Conservation (phyloP, 2,329 filamentous ascomycete species). For the Fusarium zealandicum region DNA sequence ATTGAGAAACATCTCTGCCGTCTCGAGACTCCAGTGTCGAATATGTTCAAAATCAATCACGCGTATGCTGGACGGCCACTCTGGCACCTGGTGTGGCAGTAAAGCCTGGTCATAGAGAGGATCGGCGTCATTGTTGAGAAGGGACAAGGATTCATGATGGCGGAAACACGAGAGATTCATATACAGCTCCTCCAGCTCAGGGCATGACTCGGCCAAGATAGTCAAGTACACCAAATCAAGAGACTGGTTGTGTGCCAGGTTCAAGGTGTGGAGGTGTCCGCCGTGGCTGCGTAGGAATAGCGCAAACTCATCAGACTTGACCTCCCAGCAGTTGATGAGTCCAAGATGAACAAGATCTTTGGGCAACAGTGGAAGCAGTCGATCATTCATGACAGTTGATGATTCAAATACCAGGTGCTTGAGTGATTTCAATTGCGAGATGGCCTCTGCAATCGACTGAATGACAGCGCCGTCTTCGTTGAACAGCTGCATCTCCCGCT, state of each 20-base stretch:
- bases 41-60: constrained; percentile 78
- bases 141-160: constrained; percentile 62
- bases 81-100: constrained; percentile 69
- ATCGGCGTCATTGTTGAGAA: constrained; percentile 68
- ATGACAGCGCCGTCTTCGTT: constrained; percentile 54
- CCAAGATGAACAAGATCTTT: constrained; percentile 70
- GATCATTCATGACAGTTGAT: constrained; percentile 73
- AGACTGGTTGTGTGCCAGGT: constrained; percentile 79
- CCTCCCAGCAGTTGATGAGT: constrained; percentile 79
- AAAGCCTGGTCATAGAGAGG: constrained; percentile 77
- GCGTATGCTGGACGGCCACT: constrained; percentile 78
- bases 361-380: constrained; percentile 74
- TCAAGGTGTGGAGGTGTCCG: constrained; percentile 69
- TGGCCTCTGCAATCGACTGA: constrained; percentile 45
- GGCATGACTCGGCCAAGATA: constrained; percentile 70
- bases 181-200: constrained; percentile 71
- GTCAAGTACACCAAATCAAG: constrained; percentile 79
- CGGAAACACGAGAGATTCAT: constrained; percentile 84
- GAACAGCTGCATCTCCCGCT: constrained; percentile 43
- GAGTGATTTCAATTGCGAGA: constrained; percentile 64
- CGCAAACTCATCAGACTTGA: constrained; percentile 71
- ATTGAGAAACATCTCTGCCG: constrained; percentile 78
- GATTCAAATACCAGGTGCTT: constrained; percentile 75
- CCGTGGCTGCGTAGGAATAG: constrained; percentile 74
- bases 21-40: constrained; percentile 73